phyloP scores from a whole-genome alignment of 345 rosid genomes.

The Theobroma cacao region DNA sequence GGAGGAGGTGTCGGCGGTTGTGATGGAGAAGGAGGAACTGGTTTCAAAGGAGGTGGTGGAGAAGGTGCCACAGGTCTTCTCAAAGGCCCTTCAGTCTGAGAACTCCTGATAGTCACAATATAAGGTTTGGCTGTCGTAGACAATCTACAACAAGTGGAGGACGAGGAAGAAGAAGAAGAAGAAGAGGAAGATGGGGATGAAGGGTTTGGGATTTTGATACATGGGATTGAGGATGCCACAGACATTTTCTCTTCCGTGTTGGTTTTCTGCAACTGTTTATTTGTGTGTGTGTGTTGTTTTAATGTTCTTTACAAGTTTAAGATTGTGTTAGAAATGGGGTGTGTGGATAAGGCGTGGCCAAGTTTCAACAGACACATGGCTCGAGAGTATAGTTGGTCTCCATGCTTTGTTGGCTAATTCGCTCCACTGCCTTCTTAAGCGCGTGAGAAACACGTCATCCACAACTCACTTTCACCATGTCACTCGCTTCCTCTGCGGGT shows the following conservation, averaged over 20 bases:
- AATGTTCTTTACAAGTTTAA: background rate
- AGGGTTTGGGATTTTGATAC: slow-evolving; percentile 56
- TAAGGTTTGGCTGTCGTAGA: slow-evolving; percentile 38
- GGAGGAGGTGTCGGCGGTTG: slow-evolving; percentile 14
- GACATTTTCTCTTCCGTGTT: slow-evolving; percentile 40
- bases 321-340: slow-evolving; percentile 3
- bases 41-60: slow-evolving; percentile 46
- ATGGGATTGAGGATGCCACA: slow-evolving; percentile 60
- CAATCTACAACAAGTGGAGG: slow-evolving; percentile 41
- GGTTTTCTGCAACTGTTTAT: slow-evolving; percentile 1
- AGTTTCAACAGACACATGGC: slow-evolving; percentile 21
- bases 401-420: background rate
- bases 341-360: slow-evolving; percentile 53
- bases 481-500: background rate
- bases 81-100: slow-evolving; percentile 85
- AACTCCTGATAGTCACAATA: slow-evolving; percentile 51
- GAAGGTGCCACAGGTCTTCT: slow-evolving; percentile 83
- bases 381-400: background rate
- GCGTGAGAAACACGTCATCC: background rate
- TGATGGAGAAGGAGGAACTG: slow-evolving; percentile 36
- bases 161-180: slow-evolving; percentile 36
- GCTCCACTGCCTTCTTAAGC: background rate
- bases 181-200: slow-evolving; percentile 35
- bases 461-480: background rate
- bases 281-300: background rate